phyloP scores from a whole-genome alignment of 331 rosid species.

The Cydonia oblonga region DNA sequence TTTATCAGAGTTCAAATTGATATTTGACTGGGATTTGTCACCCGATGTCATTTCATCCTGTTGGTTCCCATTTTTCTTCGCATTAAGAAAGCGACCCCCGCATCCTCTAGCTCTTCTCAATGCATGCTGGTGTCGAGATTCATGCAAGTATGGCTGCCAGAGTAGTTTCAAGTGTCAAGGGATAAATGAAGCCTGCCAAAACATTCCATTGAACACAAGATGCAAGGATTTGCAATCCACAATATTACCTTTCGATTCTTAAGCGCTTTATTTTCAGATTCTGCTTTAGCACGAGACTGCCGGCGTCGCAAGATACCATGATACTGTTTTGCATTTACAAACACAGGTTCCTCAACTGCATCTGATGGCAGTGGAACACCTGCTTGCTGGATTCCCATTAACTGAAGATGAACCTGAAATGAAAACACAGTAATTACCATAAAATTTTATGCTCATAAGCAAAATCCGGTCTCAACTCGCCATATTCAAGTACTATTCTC shows the following conservation, averaged over 20 bases:
- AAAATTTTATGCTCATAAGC: not conserved
- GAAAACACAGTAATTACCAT: not conserved
- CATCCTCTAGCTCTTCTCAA: slow-evolving; percentile 84
- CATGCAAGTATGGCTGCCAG: slow-evolving; percentile 93
- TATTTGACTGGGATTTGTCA: slow-evolving; percentile 47
- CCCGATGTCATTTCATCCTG: slow-evolving; percentile 44
- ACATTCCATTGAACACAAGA: not conserved
- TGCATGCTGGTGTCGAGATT: slow-evolving; percentile 89
- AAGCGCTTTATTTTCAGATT: slow-evolving; percentile 70
- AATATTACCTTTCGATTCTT: slow-evolving; percentile 68
- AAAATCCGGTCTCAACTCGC: not conserved
- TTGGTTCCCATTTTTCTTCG: slow-evolving; percentile 58
- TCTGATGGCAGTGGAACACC: slow-evolving; percentile 94
- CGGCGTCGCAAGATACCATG: slow-evolving; percentile 92
- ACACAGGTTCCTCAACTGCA: slow-evolving; percentile 95
- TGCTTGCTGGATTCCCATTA: slow-evolving; percentile 98
- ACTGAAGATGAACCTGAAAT: slow-evolving; percentile 84
- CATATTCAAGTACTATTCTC: not conserved
- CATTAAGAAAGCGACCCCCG: slow-evolving; percentile 84
- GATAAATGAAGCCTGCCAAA: not conserved
- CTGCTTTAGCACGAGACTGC: slow-evolving; percentile 98
- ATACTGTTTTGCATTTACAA: slow-evolving; percentile 96
- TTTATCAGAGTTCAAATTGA: slow-evolving; percentile 65
- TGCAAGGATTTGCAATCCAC: not conserved
- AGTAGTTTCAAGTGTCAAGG: slow-evolving; percentile 1